Percentiles rank a stretch among this genome's conserved stretches.
Evolutionary conservation across 768 basidiomycete genomes (phyloP).

Genomic region (Tylopilus intermedius): DNA sequence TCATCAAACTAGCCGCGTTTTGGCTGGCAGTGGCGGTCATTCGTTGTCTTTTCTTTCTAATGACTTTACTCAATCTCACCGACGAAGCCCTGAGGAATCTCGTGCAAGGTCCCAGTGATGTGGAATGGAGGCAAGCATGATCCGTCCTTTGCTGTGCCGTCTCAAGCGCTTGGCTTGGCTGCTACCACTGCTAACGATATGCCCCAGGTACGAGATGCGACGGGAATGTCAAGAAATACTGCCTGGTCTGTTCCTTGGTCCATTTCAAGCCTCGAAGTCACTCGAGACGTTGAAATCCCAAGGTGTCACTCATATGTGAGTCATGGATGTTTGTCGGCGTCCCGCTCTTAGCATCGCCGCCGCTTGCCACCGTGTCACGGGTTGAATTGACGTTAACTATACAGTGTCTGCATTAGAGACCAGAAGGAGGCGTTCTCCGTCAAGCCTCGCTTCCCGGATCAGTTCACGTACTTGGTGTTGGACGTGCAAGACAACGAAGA

Average conservation of each 20-base stretch:
- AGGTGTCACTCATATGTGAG: slow-evolving; percentile 80
- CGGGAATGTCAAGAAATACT: slow-evolving; percentile 92
- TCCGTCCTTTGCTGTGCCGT: background rate
- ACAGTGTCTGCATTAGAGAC: slow-evolving; percentile 83
- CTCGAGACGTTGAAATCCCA: slow-evolving; percentile 59
- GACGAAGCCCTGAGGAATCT: slow-evolving; percentile 50
- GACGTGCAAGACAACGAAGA: slow-evolving; percentile 92
- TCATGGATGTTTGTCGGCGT: background rate
- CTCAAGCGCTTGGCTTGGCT: background rate
- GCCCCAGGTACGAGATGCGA: slow-evolving; percentile 83
- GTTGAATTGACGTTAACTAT: background rate
- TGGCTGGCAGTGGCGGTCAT: background rate
- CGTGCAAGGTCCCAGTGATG: slow-evolving; percentile 74
- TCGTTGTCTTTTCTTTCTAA: slow-evolving; percentile 4
- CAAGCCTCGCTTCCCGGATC: slow-evolving; percentile 74
- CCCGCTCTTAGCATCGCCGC: background rate
- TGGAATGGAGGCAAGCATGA: slow-evolving; percentile 71
- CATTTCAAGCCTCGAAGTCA: slow-evolving; percentile 84
- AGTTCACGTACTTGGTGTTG: slow-evolving; percentile 72
- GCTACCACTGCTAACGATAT: slow-evolving; percentile 11
- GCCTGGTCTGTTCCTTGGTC: slow-evolving; percentile 76
- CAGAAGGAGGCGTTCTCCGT: slow-evolving; percentile 89
- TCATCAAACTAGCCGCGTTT: background rate
- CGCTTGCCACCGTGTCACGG: background rate
- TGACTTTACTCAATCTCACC: slow-evolving; percentile 24